These are phyloP conservation scores for Neofusicoccum parvum DNA, from an alignment of 2,329 filamentous ascomycete genomes.

Conservation along the genomic window DNA sequence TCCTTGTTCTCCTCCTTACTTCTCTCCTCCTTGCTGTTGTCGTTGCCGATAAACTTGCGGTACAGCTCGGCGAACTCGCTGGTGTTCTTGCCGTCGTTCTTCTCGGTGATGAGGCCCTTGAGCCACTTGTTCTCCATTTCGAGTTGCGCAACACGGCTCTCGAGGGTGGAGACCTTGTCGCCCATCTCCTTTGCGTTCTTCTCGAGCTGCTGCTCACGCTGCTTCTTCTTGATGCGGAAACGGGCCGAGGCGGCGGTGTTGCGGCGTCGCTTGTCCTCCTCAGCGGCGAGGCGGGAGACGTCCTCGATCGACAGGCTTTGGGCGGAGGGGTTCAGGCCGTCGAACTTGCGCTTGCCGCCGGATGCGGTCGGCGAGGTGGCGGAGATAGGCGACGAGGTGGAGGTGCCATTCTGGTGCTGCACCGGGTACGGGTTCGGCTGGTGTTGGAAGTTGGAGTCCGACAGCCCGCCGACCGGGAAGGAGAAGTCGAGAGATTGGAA, in stretches of 20 bases:
- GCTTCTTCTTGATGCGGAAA: constrained; percentile 60
- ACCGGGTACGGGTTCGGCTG: constrained; percentile 30
- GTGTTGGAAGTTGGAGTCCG: constrained; percentile 33
- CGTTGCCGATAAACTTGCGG: constrained; percentile 32
- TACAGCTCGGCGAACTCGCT: constrained; percentile 37
- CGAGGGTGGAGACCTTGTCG: constrained; percentile 49
- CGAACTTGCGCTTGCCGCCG: constrained; percentile 52
- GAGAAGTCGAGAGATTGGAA: constrained; percentile 52
- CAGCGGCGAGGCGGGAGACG: constrained; percentile 48
- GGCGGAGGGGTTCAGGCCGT: constrained; percentile 31
- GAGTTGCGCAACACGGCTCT: constrained; percentile 51
- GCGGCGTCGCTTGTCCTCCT: constrained; percentile 57
- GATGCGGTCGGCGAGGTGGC: constrained; percentile 29
- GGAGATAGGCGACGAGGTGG: constrained; percentile 34
- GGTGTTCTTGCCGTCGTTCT: constrained; percentile 43
- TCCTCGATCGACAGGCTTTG: constrained; percentile 46
- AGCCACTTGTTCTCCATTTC: constrained; percentile 58
- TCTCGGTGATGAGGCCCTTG: constrained; percentile 55
- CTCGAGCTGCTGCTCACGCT: constrained; percentile 55
- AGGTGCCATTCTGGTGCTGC: constrained; percentile 29
- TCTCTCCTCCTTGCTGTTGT: constrained; percentile 35
- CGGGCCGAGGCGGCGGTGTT: constrained; percentile 57
- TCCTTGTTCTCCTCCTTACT: constrained; percentile 40
- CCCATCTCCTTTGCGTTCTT: constrained; percentile 55
- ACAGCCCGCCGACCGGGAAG: constrained; percentile 38